Base-by-base conservation (phyloP, 169 alveolate genomes). In the Theileria annulata region DNA sequence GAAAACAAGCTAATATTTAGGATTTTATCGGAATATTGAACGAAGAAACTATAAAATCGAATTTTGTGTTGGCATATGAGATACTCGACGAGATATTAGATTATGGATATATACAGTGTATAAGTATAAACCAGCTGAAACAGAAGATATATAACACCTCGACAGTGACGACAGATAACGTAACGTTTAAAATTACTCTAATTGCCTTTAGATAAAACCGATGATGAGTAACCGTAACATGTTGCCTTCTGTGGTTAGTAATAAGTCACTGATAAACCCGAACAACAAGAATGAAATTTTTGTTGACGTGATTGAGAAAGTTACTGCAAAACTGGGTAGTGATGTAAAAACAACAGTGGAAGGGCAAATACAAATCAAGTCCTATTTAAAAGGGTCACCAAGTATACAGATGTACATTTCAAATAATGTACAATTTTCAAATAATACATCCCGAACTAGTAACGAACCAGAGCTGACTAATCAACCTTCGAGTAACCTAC, bases 1-100 rank as follows among this genome's bases (percentile, higher is more conserved):
- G 23, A 0, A 13, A 82, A 33, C n/a, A 27, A 37, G 33, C 31
- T 28, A 4, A 21, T 42, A 25, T 37, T 17, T 59, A 92, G 91
- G 99, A 98, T 85, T 98, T 95, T 89, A 96, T 99, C 79, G 99
- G 99, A 17, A 96, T 96, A 10, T 93, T 98, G 68, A 96, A 91
- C 77, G 99, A 97, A 92, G 99, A 98, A 86, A 87, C 96, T n/a
- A 91, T 98, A 8, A 87, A 99, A 76, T 93, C 93, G 73, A 98
- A 98, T 85, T 98, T 98, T 85, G 95, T 97, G 25, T 83, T 98
- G 54, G 96, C 97, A 9, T 97, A 98, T 85, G 99, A 98, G 91
- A 85, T 97, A 31, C 84, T 98, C 15, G 99, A 98, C 85, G 99
- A 97, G 86, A 85, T 95, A 70, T 87, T 96, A 51, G 99, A 96